Base-by-base conservation (phyloP, 805 yeast species). In the Priceomyces carsonii region DNA sequence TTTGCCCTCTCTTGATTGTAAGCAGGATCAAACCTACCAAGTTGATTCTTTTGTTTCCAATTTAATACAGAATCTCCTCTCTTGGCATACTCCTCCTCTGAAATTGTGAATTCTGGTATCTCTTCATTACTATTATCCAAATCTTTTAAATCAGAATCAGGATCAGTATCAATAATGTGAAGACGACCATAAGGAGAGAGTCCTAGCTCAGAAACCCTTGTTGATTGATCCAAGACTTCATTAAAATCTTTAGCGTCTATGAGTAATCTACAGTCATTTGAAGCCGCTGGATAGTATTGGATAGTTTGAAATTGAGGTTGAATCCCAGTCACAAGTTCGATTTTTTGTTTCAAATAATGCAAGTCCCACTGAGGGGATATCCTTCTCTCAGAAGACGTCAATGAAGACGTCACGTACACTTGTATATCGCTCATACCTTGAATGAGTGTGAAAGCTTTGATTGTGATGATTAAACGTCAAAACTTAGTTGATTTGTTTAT, bases 271-370 rank as follows among this genome's bases (percentile, higher is more conserved):
- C 54, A 52, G 32, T 62, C 69, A 47, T 60, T 58, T 41, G 73
- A 60, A 27, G 60, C 52, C 3, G 59, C 47, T 6, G 65, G 61
- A 46, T 75, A 79, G 23, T 76, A 57, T 36, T 67, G 68, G 10
- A 81, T 51, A 10, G 60, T 61, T 51, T 82, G 95, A 39, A 55
- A 62, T 9, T 50, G 42, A 3, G 86, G 82, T 4, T 80, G 77
- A 18, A 87, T 75, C 2, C 96, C 96, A 0, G 95, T 85, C 41
- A 85, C 76, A 22, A 66, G 69, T 48, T 85, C 93, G 8, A 87
- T 56, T 38, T 75, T 70, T 25, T 57, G 44, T 43, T 77, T 74
- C 33, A 86, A 68, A 42, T 75, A 61, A 5, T 56, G 57, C 10
- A 85, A 36, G 0, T 76, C 56, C 90, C 91, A 85, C 24, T 66